Evolutionary conservation across 2,329 filamentous ascomycete genomes (phyloP), one percentile per base, ranked within the genome.

Genomic region (Alternaria gaisen): DNA sequence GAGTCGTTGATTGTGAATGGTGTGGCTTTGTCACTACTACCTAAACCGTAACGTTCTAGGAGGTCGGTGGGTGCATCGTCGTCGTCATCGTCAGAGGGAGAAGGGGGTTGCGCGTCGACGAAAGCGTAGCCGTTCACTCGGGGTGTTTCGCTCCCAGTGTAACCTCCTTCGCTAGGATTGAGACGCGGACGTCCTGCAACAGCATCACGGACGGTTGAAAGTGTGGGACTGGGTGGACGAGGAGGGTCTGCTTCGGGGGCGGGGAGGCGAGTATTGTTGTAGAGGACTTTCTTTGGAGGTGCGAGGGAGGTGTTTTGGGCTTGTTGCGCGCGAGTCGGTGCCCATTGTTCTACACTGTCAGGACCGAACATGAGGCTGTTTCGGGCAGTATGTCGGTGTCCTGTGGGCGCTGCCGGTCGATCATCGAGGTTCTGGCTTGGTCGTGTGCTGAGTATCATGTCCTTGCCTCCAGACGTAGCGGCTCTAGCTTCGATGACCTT

Each of bases 121-220:
- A 97, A 98, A 0, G 93, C 87, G 77, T 97, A 99, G 1, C 95
- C 95, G 65, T 96, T 97, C 0, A 98, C 92, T 2, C 92, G 86
- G 0, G 94, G 95, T 0, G 94, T 98, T 77, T 96, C 93, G 59
- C 85, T 86, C 16, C 90, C 91, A 1, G 83, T 83, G 61, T 83
- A 86, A 3, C 85, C 84, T 3, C 84, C 84, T 67, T 92, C 89
- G 12, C 87, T 87, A 24, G 89, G 86, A 9, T 84, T 85, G 2
- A 84, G 81, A 9, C 87, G 86, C 5, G 90, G 87, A 8, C 84
- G 87, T 10, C 93, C 92, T 1, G 90, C 88, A 57, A 97, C 93
- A 9, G 94, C 94, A 69, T 94, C 93, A 66, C 90, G 88, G 22
- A 97, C 67, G 3, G 93, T 90, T 5, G 92, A 95, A 63, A 97